Percentiles rank a stretch among this genome's conserved stretches.
These are phyloP conservation scores for Chrysoporthe puriensis DNA, from an alignment of 2,329 filamentous ascomycete species.

Conservation along the genomic window DNA sequence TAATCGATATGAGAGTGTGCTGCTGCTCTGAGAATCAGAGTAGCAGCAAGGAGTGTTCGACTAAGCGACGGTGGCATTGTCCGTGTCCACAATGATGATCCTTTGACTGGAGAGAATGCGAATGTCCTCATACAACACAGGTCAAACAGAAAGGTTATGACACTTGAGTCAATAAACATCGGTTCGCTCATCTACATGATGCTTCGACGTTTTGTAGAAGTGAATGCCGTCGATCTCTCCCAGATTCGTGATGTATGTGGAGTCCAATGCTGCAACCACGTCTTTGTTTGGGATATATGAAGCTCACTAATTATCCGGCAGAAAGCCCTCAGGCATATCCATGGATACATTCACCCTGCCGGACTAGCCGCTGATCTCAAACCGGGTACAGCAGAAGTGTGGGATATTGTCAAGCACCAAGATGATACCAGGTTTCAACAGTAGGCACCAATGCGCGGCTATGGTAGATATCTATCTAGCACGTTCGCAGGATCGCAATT, in stretches of 20 bases:
- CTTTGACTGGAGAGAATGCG: background rate
- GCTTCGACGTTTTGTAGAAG: background rate
- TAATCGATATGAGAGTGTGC: constrained; percentile 39
- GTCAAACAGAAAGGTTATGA: background rate
- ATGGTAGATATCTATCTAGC: too few relatives aligned
- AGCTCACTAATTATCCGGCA: background rate
- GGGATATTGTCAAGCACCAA: background rate
- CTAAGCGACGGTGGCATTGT: background rate
- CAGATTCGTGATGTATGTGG: background rate
- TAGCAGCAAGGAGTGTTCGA: background rate
- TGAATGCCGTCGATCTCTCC: background rate
- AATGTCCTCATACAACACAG: background rate
- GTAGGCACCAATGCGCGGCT: too few relatives aligned
- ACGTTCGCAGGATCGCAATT: background rate
- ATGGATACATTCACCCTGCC: background rate
- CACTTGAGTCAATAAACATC: background rate
- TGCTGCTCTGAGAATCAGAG: background rate
- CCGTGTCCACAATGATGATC: background rate
- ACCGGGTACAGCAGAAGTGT: background rate
- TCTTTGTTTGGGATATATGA: background rate
- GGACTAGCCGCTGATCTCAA: background rate
- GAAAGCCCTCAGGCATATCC: background rate
- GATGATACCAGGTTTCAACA: too few relatives aligned
- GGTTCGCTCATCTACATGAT: background rate
- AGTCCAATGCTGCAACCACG: background rate